Base-by-base conservation (phyloP, 345 rosid genomes). In the Mercurialis annua region DNA sequence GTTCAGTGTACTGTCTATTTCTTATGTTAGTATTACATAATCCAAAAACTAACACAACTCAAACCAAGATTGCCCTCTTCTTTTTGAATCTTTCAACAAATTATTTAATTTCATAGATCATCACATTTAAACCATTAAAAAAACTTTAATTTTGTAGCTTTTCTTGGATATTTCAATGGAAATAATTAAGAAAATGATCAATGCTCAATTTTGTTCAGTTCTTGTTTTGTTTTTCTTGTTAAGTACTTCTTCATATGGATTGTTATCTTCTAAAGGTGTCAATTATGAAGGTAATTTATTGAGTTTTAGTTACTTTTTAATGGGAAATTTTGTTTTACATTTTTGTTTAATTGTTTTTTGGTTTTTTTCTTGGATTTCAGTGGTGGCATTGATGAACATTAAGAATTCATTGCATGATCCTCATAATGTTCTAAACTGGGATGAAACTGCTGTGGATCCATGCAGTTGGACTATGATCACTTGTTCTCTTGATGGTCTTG, bases 211-310 rank as follows among this genome's bases (percentile, higher is more conserved):
- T 30, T 74, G 66, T 60, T 77, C 62, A 76, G 43, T 73, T 77
- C 43, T 71, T 57, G 64, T 44, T 50, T 61, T 80, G 58, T 66
- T 79, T 67, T 80, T 79, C 77, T 64, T 81, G 53, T 78, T 81
- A 77, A 67, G 8, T 40, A 40, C 63, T 62, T 48, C 68, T 78
- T 82, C 84, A 24, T 66, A 53, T 72, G 98, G 90, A 46, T 71
- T 85, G 76, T 88, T 92, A 21, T 85, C 96, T 59, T 75, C 90
- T 18, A 77, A 85, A 80, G 98, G 96, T 65, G 91, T 90, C 59
- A 90, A 92, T 82, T 83, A 21, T 76, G 98, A 92, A 90, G 98
- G 98, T 90, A 86, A 73, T n/a, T n/a, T n/a, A 6, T 71, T 56
- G 33, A 43, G 26, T 38, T 54, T 36, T 30, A 40, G 3, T 18